These are phyloP conservation scores for Cyathus striatus DNA, from an alignment of 768 basidiomycete species.

Conservation along the genomic window DNA sequence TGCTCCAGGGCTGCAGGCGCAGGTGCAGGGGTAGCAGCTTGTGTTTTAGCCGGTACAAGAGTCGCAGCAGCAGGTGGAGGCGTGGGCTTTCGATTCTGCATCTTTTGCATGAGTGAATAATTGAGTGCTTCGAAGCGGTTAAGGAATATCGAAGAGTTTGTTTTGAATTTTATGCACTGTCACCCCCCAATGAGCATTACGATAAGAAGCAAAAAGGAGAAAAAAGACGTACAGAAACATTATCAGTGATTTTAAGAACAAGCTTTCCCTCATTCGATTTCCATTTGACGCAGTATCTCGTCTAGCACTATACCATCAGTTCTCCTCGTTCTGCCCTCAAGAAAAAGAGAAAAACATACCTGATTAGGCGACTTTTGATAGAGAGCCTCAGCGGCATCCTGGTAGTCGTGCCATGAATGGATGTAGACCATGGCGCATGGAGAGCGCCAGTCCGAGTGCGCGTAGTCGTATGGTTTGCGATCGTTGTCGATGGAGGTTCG, in stretches of 20 bases:
- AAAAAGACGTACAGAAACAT: conserved; percentile 63
- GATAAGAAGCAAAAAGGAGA: not conserved
- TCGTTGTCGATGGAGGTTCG: too few species aligned
- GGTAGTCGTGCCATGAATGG: conserved; percentile 84
- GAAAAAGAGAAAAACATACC: conserved; percentile 55
- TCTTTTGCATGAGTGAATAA: conserved; percentile 78
- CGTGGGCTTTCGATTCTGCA: conserved; percentile 74
- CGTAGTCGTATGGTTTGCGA: too few species aligned
- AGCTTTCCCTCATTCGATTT: conserved; percentile 78
- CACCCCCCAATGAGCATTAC: not conserved
- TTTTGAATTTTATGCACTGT: conserved; percentile 96
- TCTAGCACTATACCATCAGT: too few species aligned
- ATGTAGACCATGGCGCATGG: conserved; percentile 82
- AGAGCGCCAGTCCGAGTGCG: conserved; percentile 10
- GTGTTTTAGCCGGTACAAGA: too few species aligned
- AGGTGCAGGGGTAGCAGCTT: conserved; percentile 22
- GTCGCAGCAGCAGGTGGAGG: too few species aligned
- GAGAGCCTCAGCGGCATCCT: conserved; percentile 83
- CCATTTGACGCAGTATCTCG: conserved; percentile 93
- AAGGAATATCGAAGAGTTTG: conserved; percentile 88
- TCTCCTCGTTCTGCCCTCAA: too few species aligned
- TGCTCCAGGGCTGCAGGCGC: conserved; percentile 11
- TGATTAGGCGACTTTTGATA: conserved; percentile 76
- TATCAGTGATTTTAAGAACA: conserved; percentile 91
- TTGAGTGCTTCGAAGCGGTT: conserved; percentile 96